Evolutionary conservation across 768 basidiomycete genomes (phyloP).

Genomic region (Mycena pura): DNA sequence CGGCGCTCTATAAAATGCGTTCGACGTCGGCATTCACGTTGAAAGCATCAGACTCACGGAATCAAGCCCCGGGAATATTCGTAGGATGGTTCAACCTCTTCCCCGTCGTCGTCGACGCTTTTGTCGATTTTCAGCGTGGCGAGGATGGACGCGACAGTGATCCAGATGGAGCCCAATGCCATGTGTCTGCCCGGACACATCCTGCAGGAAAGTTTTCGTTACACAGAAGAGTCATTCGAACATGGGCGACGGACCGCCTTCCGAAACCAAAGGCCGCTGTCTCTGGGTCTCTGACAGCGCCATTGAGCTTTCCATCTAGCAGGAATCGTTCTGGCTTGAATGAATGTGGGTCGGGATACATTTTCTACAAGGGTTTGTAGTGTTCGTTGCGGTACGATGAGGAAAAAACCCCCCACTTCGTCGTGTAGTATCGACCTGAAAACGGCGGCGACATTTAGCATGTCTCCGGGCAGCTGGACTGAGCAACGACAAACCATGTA

Average conservation of each 20-base stretch:
- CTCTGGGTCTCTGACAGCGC: neutral
- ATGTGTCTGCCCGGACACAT: constrained; percentile 27
- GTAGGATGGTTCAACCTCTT: constrained; percentile 34
- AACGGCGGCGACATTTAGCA: neutral
- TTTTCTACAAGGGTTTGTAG: neutral
- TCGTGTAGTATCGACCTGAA: constrained; percentile 18
- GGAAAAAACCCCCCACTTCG: constrained; percentile 22
- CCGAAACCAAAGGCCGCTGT: constrained; percentile 18
- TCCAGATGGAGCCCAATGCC: constrained; percentile 7
- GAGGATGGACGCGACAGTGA: constrained; percentile 6
- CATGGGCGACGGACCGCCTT: constrained; percentile 13
- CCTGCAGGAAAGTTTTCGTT: neutral
- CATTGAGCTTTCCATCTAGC: constrained; percentile 14
- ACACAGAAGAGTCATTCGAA: neutral
- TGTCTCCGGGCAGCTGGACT: no score
- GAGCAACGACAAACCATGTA: constrained; percentile 31
- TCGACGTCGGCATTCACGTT: neutral
- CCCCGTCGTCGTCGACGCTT: neutral
- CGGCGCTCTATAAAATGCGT: neutral
- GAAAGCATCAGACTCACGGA: neutral
- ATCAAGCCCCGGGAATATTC: constrained; percentile 4
- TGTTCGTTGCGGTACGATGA: neutral
- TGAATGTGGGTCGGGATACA: constrained; percentile 36
- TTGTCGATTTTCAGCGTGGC: constrained; percentile 12
- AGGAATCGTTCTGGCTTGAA: constrained; percentile 41